Evolutionary conservation across 495 filamentous ascomycete species (phyloP).

Genomic region (Neurospora pannonica): DNA sequence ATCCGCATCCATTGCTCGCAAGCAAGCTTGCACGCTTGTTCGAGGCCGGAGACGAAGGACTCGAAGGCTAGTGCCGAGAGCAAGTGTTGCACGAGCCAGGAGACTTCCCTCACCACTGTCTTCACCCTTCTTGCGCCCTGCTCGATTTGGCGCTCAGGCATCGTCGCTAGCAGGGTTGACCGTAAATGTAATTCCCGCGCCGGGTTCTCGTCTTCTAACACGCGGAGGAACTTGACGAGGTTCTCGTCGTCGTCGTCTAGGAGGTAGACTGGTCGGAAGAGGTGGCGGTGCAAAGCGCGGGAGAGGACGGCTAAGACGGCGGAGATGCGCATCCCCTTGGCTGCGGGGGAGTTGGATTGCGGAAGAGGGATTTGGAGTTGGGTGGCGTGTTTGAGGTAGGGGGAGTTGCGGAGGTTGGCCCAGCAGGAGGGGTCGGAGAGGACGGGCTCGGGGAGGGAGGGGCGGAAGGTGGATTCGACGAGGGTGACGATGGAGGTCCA

Average conservation of each 20-base stretch:
- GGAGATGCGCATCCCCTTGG: constrained; percentile 31
- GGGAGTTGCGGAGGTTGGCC: constrained; percentile 28
- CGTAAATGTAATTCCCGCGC: constrained; percentile 24
- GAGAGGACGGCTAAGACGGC: constrained; percentile 28
- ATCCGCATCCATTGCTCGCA: constrained; percentile 29
- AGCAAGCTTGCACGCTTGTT: constrained; percentile 21
- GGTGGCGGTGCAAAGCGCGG: constrained; percentile 23
- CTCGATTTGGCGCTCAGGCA: constrained; percentile 23
- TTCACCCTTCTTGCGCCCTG: constrained; percentile 23
- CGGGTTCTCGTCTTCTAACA: constrained; percentile 25
- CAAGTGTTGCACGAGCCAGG: constrained; percentile 29
- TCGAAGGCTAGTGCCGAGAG: constrained; percentile 24
- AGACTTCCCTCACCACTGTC: constrained; percentile 27
- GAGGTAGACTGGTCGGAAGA: constrained; percentile 29
- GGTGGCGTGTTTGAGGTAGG: constrained; percentile 28
- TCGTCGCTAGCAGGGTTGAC: constrained; percentile 17
- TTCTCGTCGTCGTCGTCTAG: constrained; percentile 24
- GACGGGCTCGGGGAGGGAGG: constrained; percentile 23
- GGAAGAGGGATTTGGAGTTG: constrained; percentile 25
- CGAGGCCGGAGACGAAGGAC: constrained; percentile 23
- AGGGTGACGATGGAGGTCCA: constrained; percentile 29
- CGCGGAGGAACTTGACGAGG: constrained; percentile 23
- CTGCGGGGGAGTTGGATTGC: constrained; percentile 26
- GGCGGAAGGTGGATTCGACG: constrained; percentile 26
- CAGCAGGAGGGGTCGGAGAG: constrained; percentile 27